Conservation (phyloP, 140 eudicot species). For the Bidens hawaiensis region DNA sequence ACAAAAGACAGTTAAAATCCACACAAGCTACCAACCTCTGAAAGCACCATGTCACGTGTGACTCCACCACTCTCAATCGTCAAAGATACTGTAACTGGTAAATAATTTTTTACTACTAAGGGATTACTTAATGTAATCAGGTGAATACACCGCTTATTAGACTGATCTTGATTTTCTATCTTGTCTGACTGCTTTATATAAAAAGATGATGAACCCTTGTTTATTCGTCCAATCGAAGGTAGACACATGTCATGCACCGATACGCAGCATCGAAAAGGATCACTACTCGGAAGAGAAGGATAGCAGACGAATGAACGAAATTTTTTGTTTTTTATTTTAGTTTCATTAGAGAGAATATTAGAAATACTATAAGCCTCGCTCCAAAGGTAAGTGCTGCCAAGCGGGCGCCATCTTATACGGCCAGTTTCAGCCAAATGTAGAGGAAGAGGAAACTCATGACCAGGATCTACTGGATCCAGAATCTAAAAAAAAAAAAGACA, state of each 20-base stretch:
- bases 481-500: conserved; percentile 50
- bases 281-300: conserved; percentile 96
- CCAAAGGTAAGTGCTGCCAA: conserved; percentile 86
- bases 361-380: conserved; percentile 93
- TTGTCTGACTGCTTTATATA: conserved; percentile 34
- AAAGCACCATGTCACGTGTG: conserved; percentile 48
- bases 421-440: conserved; percentile 98
- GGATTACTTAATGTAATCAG: conserved; percentile 70
- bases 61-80: conserved; percentile 89
- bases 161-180: conserved; percentile 28
- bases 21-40: conserved; percentile 57
- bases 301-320: conserved; percentile 88
- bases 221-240: conserved; percentile 43
- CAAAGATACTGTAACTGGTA: conserved; percentile 61
- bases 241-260: conserved; percentile 69
- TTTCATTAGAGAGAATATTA: conserved; percentile 66
- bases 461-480: conserved; percentile 91
- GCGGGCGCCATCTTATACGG: conserved; percentile 93
- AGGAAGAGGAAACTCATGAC: conserved; percentile 95
- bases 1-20: background rate
- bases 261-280: conserved; percentile 94
- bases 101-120: conserved; percentile 64
- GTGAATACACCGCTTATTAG: conserved; percentile 57
- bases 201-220: conserved; percentile 38
- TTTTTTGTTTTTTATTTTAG: conserved; percentile 58